Evolutionary conservation across 2,329 filamentous ascomycete species (phyloP).

Genomic region (Hirsutella minnesotensis): DNA sequence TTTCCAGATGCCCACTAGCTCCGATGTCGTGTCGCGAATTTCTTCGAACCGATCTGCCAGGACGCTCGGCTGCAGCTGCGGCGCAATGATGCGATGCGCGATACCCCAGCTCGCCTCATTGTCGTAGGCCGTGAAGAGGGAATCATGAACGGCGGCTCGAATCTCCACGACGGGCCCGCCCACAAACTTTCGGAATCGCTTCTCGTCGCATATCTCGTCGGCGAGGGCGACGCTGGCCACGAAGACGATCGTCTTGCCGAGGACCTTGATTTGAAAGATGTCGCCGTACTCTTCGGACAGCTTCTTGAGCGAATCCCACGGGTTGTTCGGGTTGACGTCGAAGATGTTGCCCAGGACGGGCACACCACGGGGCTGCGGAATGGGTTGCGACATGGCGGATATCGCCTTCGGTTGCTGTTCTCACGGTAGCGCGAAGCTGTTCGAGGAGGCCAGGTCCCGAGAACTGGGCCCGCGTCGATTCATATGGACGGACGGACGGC

Average conservation of each 20-base stretch:
- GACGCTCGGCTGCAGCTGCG: constrained; percentile 22
- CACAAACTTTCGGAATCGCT: constrained; percentile 41
- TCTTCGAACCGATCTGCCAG: constrained; percentile 29
- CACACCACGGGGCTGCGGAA: constrained; percentile 21
- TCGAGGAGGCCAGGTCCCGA: background rate
- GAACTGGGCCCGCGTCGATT: background rate
- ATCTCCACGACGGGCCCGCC: constrained; percentile 41
- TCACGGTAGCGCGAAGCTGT: background rate
- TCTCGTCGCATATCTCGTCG: constrained; percentile 39
- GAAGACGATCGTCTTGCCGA: constrained; percentile 25
- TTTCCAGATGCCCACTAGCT: constrained; percentile 39
- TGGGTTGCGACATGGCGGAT: constrained; percentile 19
- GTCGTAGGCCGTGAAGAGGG: constrained; percentile 40
- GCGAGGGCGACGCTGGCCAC: constrained; percentile 35
- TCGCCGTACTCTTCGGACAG: constrained; percentile 23
- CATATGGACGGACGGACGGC: background rate
- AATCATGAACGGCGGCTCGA: constrained; percentile 34
- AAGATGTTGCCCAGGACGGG: constrained; percentile 26
- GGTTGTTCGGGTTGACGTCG: constrained; percentile 21
- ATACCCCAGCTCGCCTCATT: constrained; percentile 36
- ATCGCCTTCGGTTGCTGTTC: background rate
- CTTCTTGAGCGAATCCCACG: constrained; percentile 23
- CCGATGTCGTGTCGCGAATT: constrained; percentile 34
- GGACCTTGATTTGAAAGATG: constrained; percentile 25
- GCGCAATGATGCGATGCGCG: constrained; percentile 39